Conservation (phyloP, 2,329 filamentous ascomycete species). For the Chrysosporium keratinophilum region DNA sequence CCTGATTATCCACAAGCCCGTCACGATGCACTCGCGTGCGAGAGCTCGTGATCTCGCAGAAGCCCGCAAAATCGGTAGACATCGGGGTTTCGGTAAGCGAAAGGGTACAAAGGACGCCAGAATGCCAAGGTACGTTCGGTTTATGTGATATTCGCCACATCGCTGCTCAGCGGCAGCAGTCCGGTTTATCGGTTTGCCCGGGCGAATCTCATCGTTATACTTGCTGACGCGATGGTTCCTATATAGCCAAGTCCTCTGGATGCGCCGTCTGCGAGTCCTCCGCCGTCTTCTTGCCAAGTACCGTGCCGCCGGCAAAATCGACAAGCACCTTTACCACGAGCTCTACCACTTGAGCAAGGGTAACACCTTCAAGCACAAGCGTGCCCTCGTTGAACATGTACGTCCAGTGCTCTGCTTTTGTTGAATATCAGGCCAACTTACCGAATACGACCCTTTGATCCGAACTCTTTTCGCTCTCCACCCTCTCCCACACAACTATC, state of each 20-base stretch:
- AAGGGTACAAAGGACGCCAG: slow-evolving; percentile 99
- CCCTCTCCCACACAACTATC: not conserved
- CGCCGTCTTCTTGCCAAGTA: slow-evolving; percentile 99
- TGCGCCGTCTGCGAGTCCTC: slow-evolving; percentile 98
- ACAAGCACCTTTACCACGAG: slow-evolving; percentile 99
- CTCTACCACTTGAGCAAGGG: slow-evolving; percentile 99
- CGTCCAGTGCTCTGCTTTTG: slow-evolving; percentile 55
- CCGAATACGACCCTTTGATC: not conserved
- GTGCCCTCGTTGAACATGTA: slow-evolving; percentile 99
- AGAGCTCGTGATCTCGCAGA: slow-evolving; percentile 92
- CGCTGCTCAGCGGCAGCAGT: not conserved
- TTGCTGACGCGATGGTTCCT: slow-evolving; percentile 9
- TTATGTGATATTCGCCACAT: not conserved
- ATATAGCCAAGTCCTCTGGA: slow-evolving; percentile 89
- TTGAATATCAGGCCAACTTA: not conserved
- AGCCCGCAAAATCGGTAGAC: slow-evolving; percentile 87
- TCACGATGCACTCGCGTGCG: slow-evolving; percentile 98
- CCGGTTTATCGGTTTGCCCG: slow-evolving; percentile 12
- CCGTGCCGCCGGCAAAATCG: slow-evolving; percentile 98
- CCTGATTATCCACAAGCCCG: slow-evolving; percentile 99
- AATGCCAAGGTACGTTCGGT: slow-evolving; percentile 81
- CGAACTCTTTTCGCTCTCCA: not conserved
- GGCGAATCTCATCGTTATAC: slow-evolving; percentile 24
- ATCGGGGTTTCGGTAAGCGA: slow-evolving; percentile 99
- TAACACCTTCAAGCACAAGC: slow-evolving; percentile 99